Evolutionary conservation across 176 grass and related monocot genomes (phyloP).

Genomic region (maize (Zea mays)): Zm-B73-REFERENCE-NAM-5.0 NC_050103.1:170851001-170851500

Average conservation of each 20-base stretch:
- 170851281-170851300: slow-evolving; percentile 10
- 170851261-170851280: slow-evolving; percentile 14
- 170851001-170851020: too few species aligned
- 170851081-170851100: too few species aligned
- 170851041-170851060: too few species aligned
- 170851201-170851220: background rate
- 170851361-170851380: slow-evolving; percentile 95
- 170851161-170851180: background rate
- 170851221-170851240: background rate
- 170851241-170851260: background rate
- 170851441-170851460: slow-evolving; percentile 15
- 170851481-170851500: slow-evolving; percentile 91
- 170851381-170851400: slow-evolving; percentile 19
- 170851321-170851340: slow-evolving; percentile 69
- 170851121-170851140: background rate
- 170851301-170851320: background rate
- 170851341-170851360: slow-evolving; percentile 91
- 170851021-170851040: too few species aligned
- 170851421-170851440: background rate
- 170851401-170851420: background rate
- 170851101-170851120: too few species aligned
- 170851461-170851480: slow-evolving; percentile 44
- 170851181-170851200: background rate
- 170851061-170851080: too few species aligned
- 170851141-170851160: slow-evolving; percentile 17